Base-by-base conservation (phyloP, 2,329 filamentous ascomycete genomes). In the Paracamarosporium sp. region DNA sequence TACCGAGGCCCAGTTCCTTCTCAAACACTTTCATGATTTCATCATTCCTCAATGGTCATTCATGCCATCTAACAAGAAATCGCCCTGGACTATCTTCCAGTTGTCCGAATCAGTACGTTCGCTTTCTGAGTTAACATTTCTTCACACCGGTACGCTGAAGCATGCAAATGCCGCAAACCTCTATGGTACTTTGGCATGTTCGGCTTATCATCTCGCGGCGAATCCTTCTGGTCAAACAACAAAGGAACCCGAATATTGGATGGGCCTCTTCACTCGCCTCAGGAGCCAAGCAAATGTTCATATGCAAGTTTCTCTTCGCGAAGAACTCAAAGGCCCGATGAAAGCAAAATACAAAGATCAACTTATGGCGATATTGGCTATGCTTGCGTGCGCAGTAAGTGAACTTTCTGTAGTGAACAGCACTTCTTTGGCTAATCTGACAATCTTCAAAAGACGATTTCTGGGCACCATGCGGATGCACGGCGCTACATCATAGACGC, bases 401-500 rank as follows among this genome's bases (percentile, higher is more conserved):
- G 25, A 11, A 1, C 22, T 9, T 27, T 9, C n/a, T 12, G 20
- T 2, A 15, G 17, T 12, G 22, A 9, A 28, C 11, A 33, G 24
- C 11, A 3, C 35, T 33, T 13, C 5, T 5, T 33, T 46, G 27
- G 51, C 57, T 15, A 59, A 46, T 3, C 15, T 3, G 17, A 15
- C 7, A 15, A 9, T 40, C 22, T 5, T 17, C 8, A 65, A n/a
- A 35, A 35, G 64, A 62, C 54, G 13, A 45, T 65, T 31, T 56
- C 44, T 13, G 63, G 64, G 2, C 54, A 63, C n/a, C 47, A 53
- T 67, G 50, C 69, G 73, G 56, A 77, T 71, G 50, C 66, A 70
- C 45, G 76, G 47, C 73, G 65, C 22, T 80, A 76, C 41, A 67
- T 79, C 5, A 64, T 81, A 2, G 80, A 81, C 50, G 79, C 79